Conservation (phyloP, 2,329 filamentous ascomycete species). For the Aspergillus amoenus region DNA sequence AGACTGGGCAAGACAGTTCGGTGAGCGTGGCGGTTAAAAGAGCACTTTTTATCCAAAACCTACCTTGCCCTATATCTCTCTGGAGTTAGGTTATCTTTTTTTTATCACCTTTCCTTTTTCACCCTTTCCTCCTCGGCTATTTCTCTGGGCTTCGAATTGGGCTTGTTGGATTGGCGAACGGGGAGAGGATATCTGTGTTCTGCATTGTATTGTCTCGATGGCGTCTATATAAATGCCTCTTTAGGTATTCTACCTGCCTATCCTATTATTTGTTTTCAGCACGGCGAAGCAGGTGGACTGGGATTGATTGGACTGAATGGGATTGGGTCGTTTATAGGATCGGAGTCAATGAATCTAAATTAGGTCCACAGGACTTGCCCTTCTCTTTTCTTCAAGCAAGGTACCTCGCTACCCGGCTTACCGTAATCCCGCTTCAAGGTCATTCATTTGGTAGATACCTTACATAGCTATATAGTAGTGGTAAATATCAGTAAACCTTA, state of each 20-base stretch:
- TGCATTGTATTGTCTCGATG: neutral
- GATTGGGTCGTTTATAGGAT: no score
- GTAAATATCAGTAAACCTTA: no score
- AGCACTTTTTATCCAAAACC: no score
- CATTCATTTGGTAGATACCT: no score
- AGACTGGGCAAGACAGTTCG: constrained; percentile 91
- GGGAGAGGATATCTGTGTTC: neutral
- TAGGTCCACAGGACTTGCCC: neutral
- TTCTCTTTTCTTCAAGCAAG: neutral
- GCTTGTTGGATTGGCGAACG: neutral
- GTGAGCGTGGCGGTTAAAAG: constrained; percentile 75
- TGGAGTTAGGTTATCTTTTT: neutral
- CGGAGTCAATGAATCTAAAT: neutral
- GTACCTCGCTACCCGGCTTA: neutral
- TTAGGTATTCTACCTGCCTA: neutral
- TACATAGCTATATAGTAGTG: no score
- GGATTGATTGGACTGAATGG: neutral
- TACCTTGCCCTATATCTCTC: neutral
- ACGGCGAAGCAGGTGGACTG: neutral
- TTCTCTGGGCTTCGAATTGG: neutral
- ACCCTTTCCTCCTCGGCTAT: neutral
- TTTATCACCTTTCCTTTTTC: neutral
- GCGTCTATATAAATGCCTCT: neutral
- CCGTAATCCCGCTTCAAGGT: no score
- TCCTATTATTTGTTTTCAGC: neutral